A percentile compares a stretch with the other conserved stretches of the same genome.
These are phyloP conservation scores for Zygosaccharomyces sapae DNA, from an alignment of 1,139 yeast genomes.

Conservation along the genomic window DNA sequence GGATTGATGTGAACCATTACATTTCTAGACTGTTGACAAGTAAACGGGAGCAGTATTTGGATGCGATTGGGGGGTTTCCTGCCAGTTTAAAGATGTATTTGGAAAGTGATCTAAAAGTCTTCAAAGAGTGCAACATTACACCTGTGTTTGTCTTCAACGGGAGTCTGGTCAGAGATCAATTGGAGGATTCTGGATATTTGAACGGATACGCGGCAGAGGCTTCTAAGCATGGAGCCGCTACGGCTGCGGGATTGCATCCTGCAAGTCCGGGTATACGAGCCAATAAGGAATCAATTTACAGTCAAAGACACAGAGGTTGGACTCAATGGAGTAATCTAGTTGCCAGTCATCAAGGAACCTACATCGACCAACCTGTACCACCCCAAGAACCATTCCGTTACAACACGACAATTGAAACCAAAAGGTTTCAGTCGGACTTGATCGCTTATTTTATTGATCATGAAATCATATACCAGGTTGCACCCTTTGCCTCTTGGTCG, in stretches of 20 bases:
- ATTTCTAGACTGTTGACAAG: slow-evolving; percentile 56
- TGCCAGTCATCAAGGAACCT: slow-evolving; percentile 28
- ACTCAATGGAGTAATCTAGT: slow-evolving; percentile 33
- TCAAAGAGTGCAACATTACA: slow-evolving; percentile 58
- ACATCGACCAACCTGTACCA: slow-evolving; percentile 38
- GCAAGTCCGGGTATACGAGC: slow-evolving; percentile 19
- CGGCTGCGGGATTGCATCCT: slow-evolving; percentile 11
- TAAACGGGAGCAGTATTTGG: slow-evolving; percentile 66
- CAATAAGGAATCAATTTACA: slow-evolving; percentile 22
- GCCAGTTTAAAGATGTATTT: slow-evolving; percentile 54
- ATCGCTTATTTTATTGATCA: slow-evolving; percentile 54
- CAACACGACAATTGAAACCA: slow-evolving; percentile 28
- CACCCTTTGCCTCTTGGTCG: slow-evolving; percentile 80
- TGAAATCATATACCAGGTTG: slow-evolving; percentile 63
- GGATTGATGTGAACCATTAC: slow-evolving; percentile 83
- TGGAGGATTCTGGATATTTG: slow-evolving; percentile 26
- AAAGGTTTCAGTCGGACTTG: slow-evolving; percentile 53
- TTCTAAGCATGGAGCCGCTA: slow-evolving; percentile 9
- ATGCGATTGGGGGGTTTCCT: slow-evolving; percentile 85
- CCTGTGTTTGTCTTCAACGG: slow-evolving; percentile 79
- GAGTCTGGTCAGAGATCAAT: slow-evolving; percentile 35
- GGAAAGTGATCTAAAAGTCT: slow-evolving; percentile 58
- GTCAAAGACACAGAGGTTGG: slow-evolving; percentile 39
- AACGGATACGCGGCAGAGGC: slow-evolving; percentile 26
- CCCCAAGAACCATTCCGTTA: slow-evolving; percentile 38